Evolutionary conservation across 352 stramenopile genomes (phyloP).

Genomic region (Phytophthora boehmeriae): DNA sequence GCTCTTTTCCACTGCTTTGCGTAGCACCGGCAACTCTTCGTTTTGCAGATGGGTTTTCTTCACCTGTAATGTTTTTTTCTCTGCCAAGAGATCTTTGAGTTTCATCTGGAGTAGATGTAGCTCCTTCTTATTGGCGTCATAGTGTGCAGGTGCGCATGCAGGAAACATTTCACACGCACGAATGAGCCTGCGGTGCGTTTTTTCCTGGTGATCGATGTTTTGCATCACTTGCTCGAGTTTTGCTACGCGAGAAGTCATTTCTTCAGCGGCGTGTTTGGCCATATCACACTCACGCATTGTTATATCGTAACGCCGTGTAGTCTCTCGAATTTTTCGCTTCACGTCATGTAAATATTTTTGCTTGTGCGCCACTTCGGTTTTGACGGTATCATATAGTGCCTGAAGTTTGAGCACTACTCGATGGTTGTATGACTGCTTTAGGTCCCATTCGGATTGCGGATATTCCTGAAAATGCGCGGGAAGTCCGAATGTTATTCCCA

Average conservation of each 20-base stretch:
- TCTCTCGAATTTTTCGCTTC: slow-evolving; percentile 70
- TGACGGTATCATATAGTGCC: slow-evolving; percentile 68
- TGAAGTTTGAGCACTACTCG: slow-evolving; percentile 81
- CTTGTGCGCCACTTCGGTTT: slow-evolving; percentile 65
- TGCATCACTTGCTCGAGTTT: slow-evolving; percentile 71
- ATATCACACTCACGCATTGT: slow-evolving; percentile 82
- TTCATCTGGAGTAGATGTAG: slow-evolving; percentile 73
- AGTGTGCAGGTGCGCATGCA: slow-evolving; percentile 60
- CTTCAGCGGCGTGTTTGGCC: slow-evolving; percentile 71
- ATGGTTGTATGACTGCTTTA: slow-evolving; percentile 82
- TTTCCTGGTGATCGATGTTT: slow-evolving; percentile 76
- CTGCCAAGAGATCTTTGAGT: slow-evolving; percentile 66
- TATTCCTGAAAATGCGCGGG: slow-evolving; percentile 82
- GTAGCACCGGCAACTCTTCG: slow-evolving; percentile 61
- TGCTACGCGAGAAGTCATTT: slow-evolving; percentile 73
- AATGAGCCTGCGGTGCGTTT: slow-evolving; percentile 71
- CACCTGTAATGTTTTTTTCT: slow-evolving; percentile 65
- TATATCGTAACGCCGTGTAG: slow-evolving; percentile 57
- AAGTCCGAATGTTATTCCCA: slow-evolving; percentile 62
- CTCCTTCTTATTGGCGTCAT: slow-evolving; percentile 72
- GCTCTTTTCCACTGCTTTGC: slow-evolving; percentile 55
- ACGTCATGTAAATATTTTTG: slow-evolving; percentile 64
- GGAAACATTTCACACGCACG: slow-evolving; percentile 69
- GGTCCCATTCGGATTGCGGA: slow-evolving; percentile 75
- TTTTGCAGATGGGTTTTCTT: slow-evolving; percentile 71